Evolutionary conservation across 106 monocot genomes (phyloP).

Genomic region (Apostasia ramifera): DNA sequence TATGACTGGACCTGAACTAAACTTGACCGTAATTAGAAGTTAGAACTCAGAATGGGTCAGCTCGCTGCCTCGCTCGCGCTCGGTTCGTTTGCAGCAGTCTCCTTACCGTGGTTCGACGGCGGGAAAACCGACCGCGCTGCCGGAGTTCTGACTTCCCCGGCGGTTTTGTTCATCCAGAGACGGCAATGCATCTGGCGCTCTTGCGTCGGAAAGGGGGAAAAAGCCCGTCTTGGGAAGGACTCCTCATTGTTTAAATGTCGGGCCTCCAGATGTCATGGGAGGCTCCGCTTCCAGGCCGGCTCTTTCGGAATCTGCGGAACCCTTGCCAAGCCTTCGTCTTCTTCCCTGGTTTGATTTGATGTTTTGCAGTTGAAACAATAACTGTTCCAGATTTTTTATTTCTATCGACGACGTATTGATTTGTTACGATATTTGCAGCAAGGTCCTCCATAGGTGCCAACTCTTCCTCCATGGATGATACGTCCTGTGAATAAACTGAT

Average conservation of each 20-base stretch:
- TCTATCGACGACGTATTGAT: background rate
- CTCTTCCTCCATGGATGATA: no score
- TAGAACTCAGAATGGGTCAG: no score
- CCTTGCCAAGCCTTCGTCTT: background rate
- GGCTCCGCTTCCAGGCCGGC: background rate
- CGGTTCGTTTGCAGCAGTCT: no score
- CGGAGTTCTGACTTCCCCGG: background rate
- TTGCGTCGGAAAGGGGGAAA: background rate
- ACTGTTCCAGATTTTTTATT: background rate
- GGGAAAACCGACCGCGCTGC: background rate
- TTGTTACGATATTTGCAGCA: background rate
- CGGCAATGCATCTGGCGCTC: background rate
- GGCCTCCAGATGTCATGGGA: background rate
- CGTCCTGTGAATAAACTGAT: no score
- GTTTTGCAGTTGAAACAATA: background rate
- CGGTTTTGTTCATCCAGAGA: background rate
- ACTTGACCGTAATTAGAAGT: no score
- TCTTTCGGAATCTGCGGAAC: background rate
- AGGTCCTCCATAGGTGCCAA: no score
- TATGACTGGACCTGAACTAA: no score
- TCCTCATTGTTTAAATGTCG: background rate
- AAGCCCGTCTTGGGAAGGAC: background rate
- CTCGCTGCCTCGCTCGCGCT: no score
- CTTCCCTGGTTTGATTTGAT: background rate
- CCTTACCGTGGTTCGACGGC: background rate